Evolutionary conservation across 2,329 filamentous ascomycete species (phyloP).

Genomic region (Clarireedia homoeocarpa): DNA sequence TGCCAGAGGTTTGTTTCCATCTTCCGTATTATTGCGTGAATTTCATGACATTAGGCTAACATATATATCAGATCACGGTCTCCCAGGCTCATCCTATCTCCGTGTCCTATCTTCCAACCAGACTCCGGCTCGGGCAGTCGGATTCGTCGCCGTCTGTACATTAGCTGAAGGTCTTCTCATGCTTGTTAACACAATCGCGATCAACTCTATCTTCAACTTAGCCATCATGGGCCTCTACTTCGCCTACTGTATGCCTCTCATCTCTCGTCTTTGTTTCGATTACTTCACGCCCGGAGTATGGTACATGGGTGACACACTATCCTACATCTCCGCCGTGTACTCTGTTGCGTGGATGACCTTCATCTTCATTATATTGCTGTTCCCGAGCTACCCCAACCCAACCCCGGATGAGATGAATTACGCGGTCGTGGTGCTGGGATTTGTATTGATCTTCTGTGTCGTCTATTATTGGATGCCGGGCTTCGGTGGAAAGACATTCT

Average conservation of each 20-base stretch:
- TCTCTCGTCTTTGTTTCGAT: slow-evolving; percentile 24
- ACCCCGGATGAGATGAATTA: slow-evolving; percentile 27
- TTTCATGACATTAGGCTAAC: not conserved
- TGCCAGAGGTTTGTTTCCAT: slow-evolving; percentile 21
- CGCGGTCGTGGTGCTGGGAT: slow-evolving; percentile 26
- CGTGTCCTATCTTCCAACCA: slow-evolving; percentile 25
- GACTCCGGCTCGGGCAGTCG: slow-evolving; percentile 26
- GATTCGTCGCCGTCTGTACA: slow-evolving; percentile 24
- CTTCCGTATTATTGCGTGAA: not conserved
- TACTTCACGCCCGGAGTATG: slow-evolving; percentile 27
- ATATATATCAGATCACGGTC: slow-evolving; percentile 24
- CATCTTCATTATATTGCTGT: slow-evolving; percentile 27
- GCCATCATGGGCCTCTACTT: slow-evolving; percentile 31
- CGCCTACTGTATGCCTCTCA: slow-evolving; percentile 29
- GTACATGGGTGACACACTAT: slow-evolving; percentile 27
- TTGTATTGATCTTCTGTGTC: slow-evolving; percentile 27
- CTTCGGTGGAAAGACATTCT: slow-evolving; percentile 28
- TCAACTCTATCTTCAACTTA: slow-evolving; percentile 30
- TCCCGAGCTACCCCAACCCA: slow-evolving; percentile 23
- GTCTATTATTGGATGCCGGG: slow-evolving; percentile 26
- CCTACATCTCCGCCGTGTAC: slow-evolving; percentile 22
- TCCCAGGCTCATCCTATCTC: slow-evolving; percentile 25
- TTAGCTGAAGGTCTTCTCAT: slow-evolving; percentile 28
- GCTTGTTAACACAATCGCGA: slow-evolving; percentile 29
- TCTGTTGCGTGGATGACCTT: slow-evolving; percentile 28